Evolutionary conservation across 345 rosid genomes (phyloP), one percentile per base, ranked within the genome.

Genomic region (Jatropha curcas): DNA sequence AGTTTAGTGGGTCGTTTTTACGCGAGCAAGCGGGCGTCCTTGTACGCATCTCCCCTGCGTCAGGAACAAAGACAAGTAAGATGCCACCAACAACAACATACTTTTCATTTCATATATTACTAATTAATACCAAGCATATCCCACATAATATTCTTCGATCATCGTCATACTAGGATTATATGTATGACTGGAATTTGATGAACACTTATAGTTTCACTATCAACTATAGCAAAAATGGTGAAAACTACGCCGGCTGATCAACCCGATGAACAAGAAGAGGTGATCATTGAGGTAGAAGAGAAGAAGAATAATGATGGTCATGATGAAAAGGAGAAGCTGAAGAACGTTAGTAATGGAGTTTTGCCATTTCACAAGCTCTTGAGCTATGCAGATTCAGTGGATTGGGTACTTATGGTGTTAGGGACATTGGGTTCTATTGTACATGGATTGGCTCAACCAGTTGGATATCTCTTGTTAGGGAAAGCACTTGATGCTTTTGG

Each of bases 381-480:
- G 69, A 76, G 86, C 60, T 89, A 77, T 59, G 91, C 86, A 28
- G 91, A 89, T 50, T 35, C 63, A 4, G 25, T 86, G 66, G 93
- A 89, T 43, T 89, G 91, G 89, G 31, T 48, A 13, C 74, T 86
- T 1, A 87, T 89, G 93, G 86, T 45, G 24, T 53, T 87, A 34
- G 91, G 93, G 46, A 82, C 83, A 2, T 28, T 84, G 17, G 91
- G 93, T 25, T 79, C 89, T 1, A 27, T 84, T 0, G 87, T 87
- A 30, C 88, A 89, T 67, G 93, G 93, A 62, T 75, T 83, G 86
- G 91, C 91, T 59, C 86, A 67, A 56, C 93, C 91, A 0, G 53
- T 86, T 10, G 91, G 93, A 7, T 87, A 89, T 69, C 57, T 87
- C 61, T 52, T 89, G 77, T 82, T 89, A 1, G 91, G 91, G 9